A percentile compares a stretch with the other conserved stretches of the same genome.
These are phyloP conservation scores for Geosmithia morbida DNA, from an alignment of 2,329 filamentous ascomycete species.

Conservation along the genomic window DNA sequence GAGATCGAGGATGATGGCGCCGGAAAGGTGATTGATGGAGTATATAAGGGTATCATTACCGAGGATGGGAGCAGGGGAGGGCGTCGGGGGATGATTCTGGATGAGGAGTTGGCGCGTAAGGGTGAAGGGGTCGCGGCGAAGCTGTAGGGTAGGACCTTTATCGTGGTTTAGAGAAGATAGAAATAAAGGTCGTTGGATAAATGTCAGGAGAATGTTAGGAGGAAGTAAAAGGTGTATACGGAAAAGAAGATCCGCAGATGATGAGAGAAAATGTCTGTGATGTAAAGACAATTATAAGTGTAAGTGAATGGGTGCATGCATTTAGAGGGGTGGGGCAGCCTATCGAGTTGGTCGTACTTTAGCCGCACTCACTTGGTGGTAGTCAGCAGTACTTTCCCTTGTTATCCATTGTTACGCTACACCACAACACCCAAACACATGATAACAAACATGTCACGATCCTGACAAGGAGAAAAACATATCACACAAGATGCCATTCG, in stretches of 20 bases:
- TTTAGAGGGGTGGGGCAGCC: not conserved
- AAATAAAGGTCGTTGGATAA: no score
- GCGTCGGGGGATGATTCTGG: constrained; percentile 26
- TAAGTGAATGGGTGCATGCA: not conserved
- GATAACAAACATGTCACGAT: not conserved
- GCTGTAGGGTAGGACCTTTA: constrained; percentile 2
- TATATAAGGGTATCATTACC: constrained; percentile 25
- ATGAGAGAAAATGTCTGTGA: no score
- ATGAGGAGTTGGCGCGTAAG: constrained; percentile 21
- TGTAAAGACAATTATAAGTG: not conserved
- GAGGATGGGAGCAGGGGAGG: constrained; percentile 40
- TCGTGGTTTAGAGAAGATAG: no score
- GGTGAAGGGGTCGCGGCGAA: constrained; percentile 3
- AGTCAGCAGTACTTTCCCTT: not conserved
- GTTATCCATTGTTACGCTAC: no score
- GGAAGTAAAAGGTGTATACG: no score
- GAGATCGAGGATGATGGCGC: constrained; percentile 24
- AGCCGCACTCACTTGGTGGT: no score
- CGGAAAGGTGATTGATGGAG: constrained; percentile 16
- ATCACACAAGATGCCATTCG: constrained; percentile 25
- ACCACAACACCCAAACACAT: not conserved
- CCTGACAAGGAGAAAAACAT: not conserved
- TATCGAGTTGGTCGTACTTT: not conserved
- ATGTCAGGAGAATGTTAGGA: no score
- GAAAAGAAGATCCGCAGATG: no score